phyloP scores from a whole-genome alignment of 768 basidiomycete genomes.

The Artomyces pyxidatus region DNA sequence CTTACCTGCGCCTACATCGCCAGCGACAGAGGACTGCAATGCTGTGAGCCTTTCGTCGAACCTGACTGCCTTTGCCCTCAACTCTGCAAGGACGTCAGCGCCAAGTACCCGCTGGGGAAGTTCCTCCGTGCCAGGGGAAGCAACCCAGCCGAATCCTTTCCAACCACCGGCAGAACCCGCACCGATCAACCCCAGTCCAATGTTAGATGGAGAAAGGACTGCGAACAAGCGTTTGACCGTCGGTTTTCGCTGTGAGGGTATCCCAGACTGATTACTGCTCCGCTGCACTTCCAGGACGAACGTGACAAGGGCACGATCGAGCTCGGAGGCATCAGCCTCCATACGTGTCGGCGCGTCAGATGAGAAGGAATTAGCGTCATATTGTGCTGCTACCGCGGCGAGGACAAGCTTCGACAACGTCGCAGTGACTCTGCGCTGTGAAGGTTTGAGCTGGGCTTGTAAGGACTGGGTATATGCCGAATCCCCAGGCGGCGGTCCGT shows the following conservation, averaged over 20 bases:
- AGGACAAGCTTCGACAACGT: constrained; percentile 86
- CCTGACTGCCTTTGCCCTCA: constrained; percentile 37
- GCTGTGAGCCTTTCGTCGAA: constrained; percentile 43
- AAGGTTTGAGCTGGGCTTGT: constrained; percentile 52
- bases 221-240: constrained; percentile 51
- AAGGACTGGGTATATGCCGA: constrained; percentile 35
- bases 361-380: constrained; percentile 59
- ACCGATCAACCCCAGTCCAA: constrained; percentile 75
- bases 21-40: constrained; percentile 17
- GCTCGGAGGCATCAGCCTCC: constrained; percentile 67
- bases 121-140: constrained; percentile 40
- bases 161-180: constrained; percentile 69
- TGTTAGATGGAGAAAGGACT: constrained; percentile 48
- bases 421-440: constrained; percentile 80
- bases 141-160: constrained; percentile 83
- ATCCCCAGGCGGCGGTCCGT: constrained; percentile 1
- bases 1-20: constrained; percentile 16
- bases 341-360: constrained; percentile 62
- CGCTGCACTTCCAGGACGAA: constrained; percentile 69
- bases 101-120: constrained; percentile 34
- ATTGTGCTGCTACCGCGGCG: constrained; percentile 83
- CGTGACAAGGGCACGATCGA: constrained; percentile 60
- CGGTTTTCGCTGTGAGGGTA: constrained; percentile 17
- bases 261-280: constrained; percentile 32
- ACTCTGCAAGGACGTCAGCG: constrained; percentile 44